A percentile compares a stretch with the other conserved stretches of the same genome.
These are phyloP conservation scores for Tricholoma furcatifolium DNA, from an alignment of 768 basidiomycete genomes.

Conservation along the genomic window DNA sequence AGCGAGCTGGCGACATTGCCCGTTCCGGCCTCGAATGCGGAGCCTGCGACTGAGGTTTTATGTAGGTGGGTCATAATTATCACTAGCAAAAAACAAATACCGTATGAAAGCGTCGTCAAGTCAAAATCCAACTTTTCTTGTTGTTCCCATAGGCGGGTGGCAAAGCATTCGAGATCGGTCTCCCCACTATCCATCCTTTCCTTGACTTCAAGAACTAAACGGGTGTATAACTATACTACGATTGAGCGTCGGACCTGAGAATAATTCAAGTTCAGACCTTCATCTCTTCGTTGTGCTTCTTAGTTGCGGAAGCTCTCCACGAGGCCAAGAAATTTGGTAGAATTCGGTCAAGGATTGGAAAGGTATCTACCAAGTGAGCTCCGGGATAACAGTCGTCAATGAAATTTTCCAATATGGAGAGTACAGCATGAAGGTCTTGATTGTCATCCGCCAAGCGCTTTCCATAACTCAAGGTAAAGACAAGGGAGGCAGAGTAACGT, in stretches of 20 bases:
- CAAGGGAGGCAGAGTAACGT: slow-evolving; percentile 18
- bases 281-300: slow-evolving; percentile 13
- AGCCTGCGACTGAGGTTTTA: slow-evolving; percentile 3
- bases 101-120: slow-evolving; percentile 1
- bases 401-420: slow-evolving; percentile 22
- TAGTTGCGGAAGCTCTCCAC: slow-evolving; percentile 10
- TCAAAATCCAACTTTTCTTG: slow-evolving; percentile 9
- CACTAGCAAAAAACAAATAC: background rate
- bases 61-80: background rate
- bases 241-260: background rate
- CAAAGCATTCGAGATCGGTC: slow-evolving; percentile 11
- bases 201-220: slow-evolving; percentile 20
- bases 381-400: slow-evolving; percentile 20
- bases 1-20: slow-evolving; percentile 2
- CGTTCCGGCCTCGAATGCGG: slow-evolving; percentile 6
- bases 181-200: slow-evolving; percentile 15
- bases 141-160: slow-evolving; percentile 11
- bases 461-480: slow-evolving; percentile 23
- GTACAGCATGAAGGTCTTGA: slow-evolving; percentile 20
- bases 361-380: slow-evolving; percentile 12
- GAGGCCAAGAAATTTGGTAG: slow-evolving; percentile 13
- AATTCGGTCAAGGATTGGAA: slow-evolving; percentile 11
- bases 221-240: slow-evolving; percentile 16
- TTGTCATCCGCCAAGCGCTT: slow-evolving; percentile 19
- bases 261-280: background rate